phyloP scores from a whole-genome alignment of 1,139 yeast genomes.

The Pichia sp. region DNA sequence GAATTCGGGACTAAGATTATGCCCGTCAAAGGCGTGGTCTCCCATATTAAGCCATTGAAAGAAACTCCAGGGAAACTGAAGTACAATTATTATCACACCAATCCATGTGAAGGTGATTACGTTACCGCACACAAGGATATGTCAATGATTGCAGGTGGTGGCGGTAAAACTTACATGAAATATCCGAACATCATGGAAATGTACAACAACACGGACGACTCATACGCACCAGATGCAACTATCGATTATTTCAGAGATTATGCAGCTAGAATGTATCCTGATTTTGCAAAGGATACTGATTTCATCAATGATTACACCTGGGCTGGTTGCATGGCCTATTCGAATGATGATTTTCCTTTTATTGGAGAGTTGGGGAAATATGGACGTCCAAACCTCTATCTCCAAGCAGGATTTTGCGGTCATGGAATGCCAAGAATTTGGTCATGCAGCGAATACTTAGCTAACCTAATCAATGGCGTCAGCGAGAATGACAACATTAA shows the following conservation, averaged over 20 bases:
- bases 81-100: slow-evolving; percentile 21
- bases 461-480: slow-evolving; percentile 13
- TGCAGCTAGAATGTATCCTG: slow-evolving; percentile 18
- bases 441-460: slow-evolving; percentile 20
- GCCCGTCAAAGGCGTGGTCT: slow-evolving; percentile 25
- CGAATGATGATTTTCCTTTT: slow-evolving; percentile 29
- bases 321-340: slow-evolving; percentile 38
- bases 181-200: slow-evolving; percentile 14
- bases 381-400: slow-evolving; percentile 25
- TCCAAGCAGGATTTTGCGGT: slow-evolving; percentile 39
- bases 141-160: slow-evolving; percentile 26
- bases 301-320: slow-evolving; percentile 25
- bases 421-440: slow-evolving; percentile 44
- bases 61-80: slow-evolving; percentile 13
- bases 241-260: slow-evolving; percentile 19
- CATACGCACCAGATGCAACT: slow-evolving; percentile 17
- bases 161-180: slow-evolving; percentile 13
- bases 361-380: slow-evolving; percentile 28
- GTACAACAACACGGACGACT: slow-evolving; percentile 24
- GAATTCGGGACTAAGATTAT: slow-evolving; percentile 20
- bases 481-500: not conserved
- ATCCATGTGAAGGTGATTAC: slow-evolving; percentile 22
- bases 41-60: slow-evolving; percentile 19
- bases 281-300: slow-evolving; percentile 14
- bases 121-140: slow-evolving; percentile 26